A percentile compares a stretch with the other conserved stretches of the same genome.
Evolutionary conservation across 2,329 filamentous ascomycete species (phyloP).

Genomic region (Tolypocladium cylindrosporum): DNA sequence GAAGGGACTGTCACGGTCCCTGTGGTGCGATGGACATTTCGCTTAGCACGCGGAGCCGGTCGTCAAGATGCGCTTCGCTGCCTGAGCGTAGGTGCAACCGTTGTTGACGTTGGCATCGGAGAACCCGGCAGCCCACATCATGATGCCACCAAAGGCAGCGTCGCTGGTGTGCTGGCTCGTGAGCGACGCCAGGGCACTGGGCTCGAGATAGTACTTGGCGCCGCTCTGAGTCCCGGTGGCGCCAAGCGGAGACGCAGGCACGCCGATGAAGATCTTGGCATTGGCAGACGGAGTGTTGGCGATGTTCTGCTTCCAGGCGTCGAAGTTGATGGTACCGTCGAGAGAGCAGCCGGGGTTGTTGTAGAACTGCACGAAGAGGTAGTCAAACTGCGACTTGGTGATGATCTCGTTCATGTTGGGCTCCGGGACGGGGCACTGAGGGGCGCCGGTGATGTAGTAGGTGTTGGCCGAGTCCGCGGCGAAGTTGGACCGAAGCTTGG

Average conservation of each 20-base stretch:
- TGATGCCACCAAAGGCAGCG: constrained; percentile 23
- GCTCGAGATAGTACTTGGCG: constrained; percentile 23
- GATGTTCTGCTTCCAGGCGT: constrained; percentile 15
- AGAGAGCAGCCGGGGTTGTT: constrained; percentile 32
- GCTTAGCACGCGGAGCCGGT: constrained; percentile 3
- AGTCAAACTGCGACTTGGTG: constrained; percentile 15
- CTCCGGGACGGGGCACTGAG: constrained; percentile 27
- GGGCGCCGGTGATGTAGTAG: constrained; percentile 36
- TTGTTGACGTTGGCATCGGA: constrained; percentile 22
- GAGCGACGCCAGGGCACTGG: constrained; percentile 17
- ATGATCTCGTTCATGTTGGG: constrained; percentile 33
- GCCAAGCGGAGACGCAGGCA: constrained; percentile 18
- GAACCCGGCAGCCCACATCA: constrained; percentile 32
- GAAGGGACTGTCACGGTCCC: background rate
- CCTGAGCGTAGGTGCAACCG: constrained; percentile 30
- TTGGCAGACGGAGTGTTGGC: constrained; percentile 12
- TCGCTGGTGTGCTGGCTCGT: constrained; percentile 17
- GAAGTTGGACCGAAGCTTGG: constrained; percentile 11
- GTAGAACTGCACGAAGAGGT: constrained; percentile 36
- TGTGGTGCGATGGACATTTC: background rate
- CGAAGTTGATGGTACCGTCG: constrained; percentile 10
- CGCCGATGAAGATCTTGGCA: constrained; percentile 19
- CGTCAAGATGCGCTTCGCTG: constrained; percentile 25
- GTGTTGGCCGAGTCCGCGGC: constrained; percentile 4
- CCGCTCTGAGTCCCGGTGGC: constrained; percentile 22